A percentile compares a stretch with the other conserved stretches of the same genome.
phyloP scores from a whole-genome alignment of 179 eudicot genomes.

The Sideroxylon spinosum region DNA sequence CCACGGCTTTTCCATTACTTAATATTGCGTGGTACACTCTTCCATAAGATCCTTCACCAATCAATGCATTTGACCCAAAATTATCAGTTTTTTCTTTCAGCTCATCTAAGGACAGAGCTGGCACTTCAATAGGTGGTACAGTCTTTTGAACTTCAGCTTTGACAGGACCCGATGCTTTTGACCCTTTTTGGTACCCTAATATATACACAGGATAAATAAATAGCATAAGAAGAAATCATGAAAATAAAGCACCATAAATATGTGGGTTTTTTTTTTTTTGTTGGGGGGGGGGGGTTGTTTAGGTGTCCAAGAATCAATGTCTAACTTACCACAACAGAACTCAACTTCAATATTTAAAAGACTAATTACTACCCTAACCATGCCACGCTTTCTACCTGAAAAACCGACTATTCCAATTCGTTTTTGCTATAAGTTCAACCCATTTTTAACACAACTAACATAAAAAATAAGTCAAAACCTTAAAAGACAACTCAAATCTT shows the following conservation, averaged over 20 bases:
- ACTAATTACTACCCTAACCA: not conserved
- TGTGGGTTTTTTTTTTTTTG: too few species aligned
- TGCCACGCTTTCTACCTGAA: not conserved
- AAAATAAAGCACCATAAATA: slow-evolving; percentile 10
- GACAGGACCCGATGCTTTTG: slow-evolving; percentile 25
- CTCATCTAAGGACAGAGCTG: slow-evolving; percentile 36
- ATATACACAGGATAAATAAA: slow-evolving; percentile 1
- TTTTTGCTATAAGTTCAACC: too few species aligned
- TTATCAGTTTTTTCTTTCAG: slow-evolving; percentile 43
- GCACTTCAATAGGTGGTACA: slow-evolving; percentile 34
- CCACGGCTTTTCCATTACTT: slow-evolving; percentile 36
- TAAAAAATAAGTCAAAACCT: too few species aligned
- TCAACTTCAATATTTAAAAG: not conserved
- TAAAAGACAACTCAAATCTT: too few species aligned
- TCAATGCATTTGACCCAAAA: slow-evolving; percentile 44
- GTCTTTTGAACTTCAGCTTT: slow-evolving; percentile 30
- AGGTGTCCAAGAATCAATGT: not conserved
- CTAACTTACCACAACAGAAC: not conserved
- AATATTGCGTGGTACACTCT: slow-evolving; percentile 41
- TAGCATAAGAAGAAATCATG: not conserved
- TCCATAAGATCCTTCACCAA: slow-evolving; percentile 58
- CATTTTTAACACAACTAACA: too few species aligned
- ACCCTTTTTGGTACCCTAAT: slow-evolving; percentile 27
- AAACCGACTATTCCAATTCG: too few species aligned
- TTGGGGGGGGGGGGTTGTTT: too few species aligned